Conservation (phyloP, 73 alveolate species). For the Paramecium biaurelia region DNA sequence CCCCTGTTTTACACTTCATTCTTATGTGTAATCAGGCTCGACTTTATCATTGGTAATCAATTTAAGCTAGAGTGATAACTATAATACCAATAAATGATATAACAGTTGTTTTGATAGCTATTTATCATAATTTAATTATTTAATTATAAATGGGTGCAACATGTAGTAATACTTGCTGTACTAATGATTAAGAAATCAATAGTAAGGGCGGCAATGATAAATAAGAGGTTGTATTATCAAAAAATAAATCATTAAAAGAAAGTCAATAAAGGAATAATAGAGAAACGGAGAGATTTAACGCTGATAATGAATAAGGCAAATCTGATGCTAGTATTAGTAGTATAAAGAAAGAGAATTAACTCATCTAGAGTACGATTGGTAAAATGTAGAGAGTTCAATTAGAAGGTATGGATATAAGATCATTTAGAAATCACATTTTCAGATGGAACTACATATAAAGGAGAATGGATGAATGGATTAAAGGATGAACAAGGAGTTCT, state of each 20-base stretch:
- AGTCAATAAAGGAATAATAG: background rate
- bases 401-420: background rate
- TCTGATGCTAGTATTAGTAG: slow-evolving; percentile 8
- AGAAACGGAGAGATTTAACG: slow-evolving; percentile 26
- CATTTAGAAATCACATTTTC: background rate
- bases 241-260: slow-evolving; percentile 30
- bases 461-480: slow-evolving; percentile 34
- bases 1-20: slow-evolving; percentile 26
- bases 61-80: slow-evolving; percentile 28
- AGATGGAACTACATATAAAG: slow-evolving; percentile 46
- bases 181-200: background rate
- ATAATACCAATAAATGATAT: background rate
- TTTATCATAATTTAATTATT: background rate
- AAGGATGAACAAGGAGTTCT: slow-evolving; percentile 59
- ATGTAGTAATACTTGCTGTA: slow-evolving; percentile 44
- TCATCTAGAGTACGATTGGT: background rate
- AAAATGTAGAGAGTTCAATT: background rate
- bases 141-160: slow-evolving; percentile 18
- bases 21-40: slow-evolving; percentile 33
- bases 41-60: background rate
- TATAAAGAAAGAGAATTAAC: background rate
- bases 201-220: slow-evolving; percentile 5
- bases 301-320: background rate
- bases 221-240: background rate
- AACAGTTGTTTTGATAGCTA: slow-evolving; percentile 22